phyloP scores from a whole-genome alignment of 2,329 filamentous ascomycete genomes.

The Lecanoromycetidae sp. region DNA sequence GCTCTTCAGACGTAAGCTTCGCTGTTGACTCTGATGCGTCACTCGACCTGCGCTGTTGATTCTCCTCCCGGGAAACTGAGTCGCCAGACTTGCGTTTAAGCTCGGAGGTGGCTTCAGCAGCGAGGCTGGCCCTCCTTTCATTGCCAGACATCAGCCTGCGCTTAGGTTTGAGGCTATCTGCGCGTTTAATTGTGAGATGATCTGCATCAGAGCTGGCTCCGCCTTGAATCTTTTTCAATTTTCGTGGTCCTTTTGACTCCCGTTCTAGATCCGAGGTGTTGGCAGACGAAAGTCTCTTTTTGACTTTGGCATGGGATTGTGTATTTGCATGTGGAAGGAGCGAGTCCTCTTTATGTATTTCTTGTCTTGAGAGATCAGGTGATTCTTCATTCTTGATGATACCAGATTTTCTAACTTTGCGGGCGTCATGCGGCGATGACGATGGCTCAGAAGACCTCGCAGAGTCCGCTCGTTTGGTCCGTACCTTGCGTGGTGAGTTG shows the following conservation, averaged over 20 bases:
- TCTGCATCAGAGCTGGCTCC: constrained; percentile 26
- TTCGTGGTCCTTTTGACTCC: constrained; percentile 21
- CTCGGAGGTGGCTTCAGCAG: constrained; percentile 31
- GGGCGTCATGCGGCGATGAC: constrained; percentile 10
- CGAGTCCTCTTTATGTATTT: constrained; percentile 9
- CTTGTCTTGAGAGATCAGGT: background rate
- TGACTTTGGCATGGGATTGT: constrained; percentile 22
- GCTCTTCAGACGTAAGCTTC: constrained; percentile 9
- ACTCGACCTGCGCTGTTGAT: constrained; percentile 4
- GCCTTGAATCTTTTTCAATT: constrained; percentile 22
- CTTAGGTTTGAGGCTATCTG: constrained; percentile 16
- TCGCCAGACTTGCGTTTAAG: constrained; percentile 16
- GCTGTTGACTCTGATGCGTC: constrained; percentile 3
- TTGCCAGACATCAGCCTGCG: constrained; percentile 18
- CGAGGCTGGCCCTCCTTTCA: constrained; percentile 20
- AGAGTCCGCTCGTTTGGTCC: constrained; percentile 12
- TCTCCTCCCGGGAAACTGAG: constrained; percentile 3
- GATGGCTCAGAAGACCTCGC: constrained; percentile 11
- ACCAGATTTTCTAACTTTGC: constrained; percentile 5
- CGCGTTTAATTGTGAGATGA: constrained; percentile 21
- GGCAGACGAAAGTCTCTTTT: constrained; percentile 20
- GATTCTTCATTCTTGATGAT: constrained; percentile 4
- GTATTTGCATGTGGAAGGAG: constrained; percentile 18
- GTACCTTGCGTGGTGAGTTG: constrained; percentile 19
- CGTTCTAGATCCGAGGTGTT: constrained; percentile 26